Evolutionary conservation across 805 yeast genomes (phyloP).

Genomic region (Metschnikowia dekortorum): DNA sequence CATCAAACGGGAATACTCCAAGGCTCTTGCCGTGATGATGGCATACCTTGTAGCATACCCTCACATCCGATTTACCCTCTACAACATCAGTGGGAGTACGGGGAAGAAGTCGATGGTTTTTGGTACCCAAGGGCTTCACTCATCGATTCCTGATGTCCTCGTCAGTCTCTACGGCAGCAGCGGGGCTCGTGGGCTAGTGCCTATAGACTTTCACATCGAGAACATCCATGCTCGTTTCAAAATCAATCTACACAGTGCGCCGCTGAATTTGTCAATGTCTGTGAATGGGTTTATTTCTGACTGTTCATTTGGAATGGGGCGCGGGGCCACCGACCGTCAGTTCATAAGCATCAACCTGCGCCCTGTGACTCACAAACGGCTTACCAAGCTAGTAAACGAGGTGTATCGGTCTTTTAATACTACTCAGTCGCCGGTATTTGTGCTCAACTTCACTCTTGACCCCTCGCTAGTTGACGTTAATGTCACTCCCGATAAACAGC

Average conservation of each 20-base stretch:
- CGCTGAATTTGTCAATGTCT: slow-evolving; percentile 4
- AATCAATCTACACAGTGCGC: slow-evolving; percentile 13
- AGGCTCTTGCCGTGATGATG: slow-evolving; percentile 59
- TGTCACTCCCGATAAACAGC: slow-evolving; percentile 87
- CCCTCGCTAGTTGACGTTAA: slow-evolving; percentile 68
- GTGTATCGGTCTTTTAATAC: slow-evolving; percentile 67
- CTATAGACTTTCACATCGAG: slow-evolving; percentile 41
- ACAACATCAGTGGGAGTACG: slow-evolving; percentile 42
- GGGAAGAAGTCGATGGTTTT: slow-evolving; percentile 50
- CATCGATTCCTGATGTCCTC: slow-evolving; percentile 46
- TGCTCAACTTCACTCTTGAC: slow-evolving; percentile 55
- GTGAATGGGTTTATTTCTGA: slow-evolving; percentile 64
- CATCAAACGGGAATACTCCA: slow-evolving; percentile 65
- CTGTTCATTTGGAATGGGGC: slow-evolving; percentile 66
- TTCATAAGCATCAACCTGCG: slow-evolving; percentile 67
- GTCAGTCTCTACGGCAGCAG: slow-evolving; percentile 67
- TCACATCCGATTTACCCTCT: slow-evolving; percentile 55
- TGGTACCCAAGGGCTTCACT: slow-evolving; percentile 53
- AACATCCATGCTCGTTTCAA: slow-evolving; percentile 23
- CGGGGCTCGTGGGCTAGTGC: slow-evolving; percentile 54
- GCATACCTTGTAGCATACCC: slow-evolving; percentile 62
- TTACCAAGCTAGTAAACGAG: slow-evolving; percentile 64
- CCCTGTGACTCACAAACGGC: slow-evolving; percentile 58
- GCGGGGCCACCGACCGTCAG: slow-evolving; percentile 73
- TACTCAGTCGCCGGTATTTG: slow-evolving; percentile 67